A percentile compares a stretch with the other conserved stretches of the same genome.
Evolutionary conservation across 2,329 filamentous ascomycete species (phyloP).

Genomic region (Diaporthe australafricana): DNA sequence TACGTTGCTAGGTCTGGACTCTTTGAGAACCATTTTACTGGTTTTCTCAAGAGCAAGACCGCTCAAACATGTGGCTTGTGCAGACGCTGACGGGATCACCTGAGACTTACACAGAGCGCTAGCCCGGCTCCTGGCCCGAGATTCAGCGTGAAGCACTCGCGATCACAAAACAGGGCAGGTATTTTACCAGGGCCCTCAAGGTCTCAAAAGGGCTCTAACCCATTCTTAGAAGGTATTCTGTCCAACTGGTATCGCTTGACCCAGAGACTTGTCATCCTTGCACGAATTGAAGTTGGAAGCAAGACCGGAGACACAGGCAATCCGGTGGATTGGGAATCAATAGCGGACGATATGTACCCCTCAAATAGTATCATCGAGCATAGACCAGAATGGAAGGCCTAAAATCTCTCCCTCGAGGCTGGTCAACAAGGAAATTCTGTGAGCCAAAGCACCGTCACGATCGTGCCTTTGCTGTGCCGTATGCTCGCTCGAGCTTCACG

Average conservation of each 20-base stretch:
- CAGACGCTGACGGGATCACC: constrained; percentile 14
- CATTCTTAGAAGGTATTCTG: background rate
- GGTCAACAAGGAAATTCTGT: background rate
- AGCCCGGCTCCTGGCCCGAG: constrained; percentile 12
- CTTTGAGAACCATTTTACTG: background rate
- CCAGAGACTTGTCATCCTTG: background rate
- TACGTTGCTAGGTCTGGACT: background rate
- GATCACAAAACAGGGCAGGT: background rate
- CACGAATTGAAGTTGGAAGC: too few species aligned
- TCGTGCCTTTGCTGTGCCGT: background rate
- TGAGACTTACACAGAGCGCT: constrained; percentile 5
- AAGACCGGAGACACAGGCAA: background rate
- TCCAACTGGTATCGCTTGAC: background rate
- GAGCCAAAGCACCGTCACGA: background rate
- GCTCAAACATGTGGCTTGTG: background rate
- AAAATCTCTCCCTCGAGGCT: background rate
- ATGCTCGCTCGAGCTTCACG: too few species aligned
- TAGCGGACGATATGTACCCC: background rate
- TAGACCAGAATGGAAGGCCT: background rate
- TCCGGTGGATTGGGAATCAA: background rate
- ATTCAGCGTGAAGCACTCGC: background rate
- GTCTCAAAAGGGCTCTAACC: background rate
- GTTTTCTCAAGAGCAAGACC: background rate
- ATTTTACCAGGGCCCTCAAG: too few species aligned
- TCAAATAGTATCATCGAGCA: background rate